Conservation (phyloP, 1,284 basidiomycete genomes). For the Neolentinus lepideus region DNA sequence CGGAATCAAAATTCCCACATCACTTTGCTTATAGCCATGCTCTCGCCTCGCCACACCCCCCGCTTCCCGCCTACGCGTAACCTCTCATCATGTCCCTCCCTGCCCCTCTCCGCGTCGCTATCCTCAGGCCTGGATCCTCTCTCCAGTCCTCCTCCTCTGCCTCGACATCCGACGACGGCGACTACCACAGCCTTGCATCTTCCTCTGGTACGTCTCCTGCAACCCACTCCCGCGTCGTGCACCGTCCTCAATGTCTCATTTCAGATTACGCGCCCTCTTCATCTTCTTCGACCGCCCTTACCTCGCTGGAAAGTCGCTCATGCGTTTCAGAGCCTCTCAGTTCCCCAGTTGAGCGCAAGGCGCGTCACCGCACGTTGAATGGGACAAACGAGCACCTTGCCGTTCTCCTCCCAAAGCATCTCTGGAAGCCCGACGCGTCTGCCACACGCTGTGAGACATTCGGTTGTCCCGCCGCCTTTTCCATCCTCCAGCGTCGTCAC, state of each 20-base stretch:
- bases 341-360: not conserved
- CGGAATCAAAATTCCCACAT: slow-evolving; percentile 1
- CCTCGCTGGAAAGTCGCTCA: not conserved
- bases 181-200: not conserved
- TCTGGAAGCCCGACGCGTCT: slow-evolving; percentile 70
- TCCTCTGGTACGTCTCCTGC: not conserved
- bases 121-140: not conserved
- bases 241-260: not conserved
- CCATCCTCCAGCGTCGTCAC: slow-evolving; percentile 64
- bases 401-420: slow-evolving; percentile 54
- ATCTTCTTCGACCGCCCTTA: not conserved
- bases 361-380: slow-evolving; percentile 6
- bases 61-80: not conserved
- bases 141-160: not conserved
- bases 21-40: not conserved
- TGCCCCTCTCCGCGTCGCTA: not conserved
- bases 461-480: slow-evolving; percentile 54
- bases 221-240: not conserved
- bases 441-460: slow-evolving; percentile 64
- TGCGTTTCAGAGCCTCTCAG: not conserved
- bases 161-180: not conserved
- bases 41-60: not conserved
- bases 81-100: not conserved
- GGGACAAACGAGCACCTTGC: slow-evolving; percentile 68
- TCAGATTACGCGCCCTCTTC: not conserved